These are phyloP conservation scores for Jacaranda copaia DNA, from an alignment of 257 asterid genomes.

Conservation along the genomic window DNA sequence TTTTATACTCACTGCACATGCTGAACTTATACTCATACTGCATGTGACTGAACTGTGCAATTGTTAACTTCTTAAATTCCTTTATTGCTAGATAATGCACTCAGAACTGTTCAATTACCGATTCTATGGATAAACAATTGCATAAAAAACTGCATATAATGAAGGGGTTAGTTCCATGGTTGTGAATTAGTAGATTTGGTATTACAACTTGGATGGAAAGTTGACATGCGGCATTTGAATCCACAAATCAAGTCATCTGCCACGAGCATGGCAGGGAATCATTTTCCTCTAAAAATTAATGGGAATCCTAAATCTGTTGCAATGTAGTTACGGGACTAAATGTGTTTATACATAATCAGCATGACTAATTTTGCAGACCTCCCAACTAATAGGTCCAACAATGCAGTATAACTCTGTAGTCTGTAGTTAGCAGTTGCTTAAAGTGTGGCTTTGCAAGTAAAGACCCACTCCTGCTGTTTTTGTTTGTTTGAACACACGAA, in stretches of 20 bases:
- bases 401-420: neutral
- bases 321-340: neutral
- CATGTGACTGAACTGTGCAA: neutral
- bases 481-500: neutral
- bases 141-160: neutral
- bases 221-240: neutral
- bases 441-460: neutral
- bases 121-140: neutral
- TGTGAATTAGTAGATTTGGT: neutral
- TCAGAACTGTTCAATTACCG: neutral
- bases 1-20: too few species aligned
- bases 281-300: neutral
- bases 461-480: neutral
- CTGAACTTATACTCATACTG: neutral
- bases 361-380: neutral
- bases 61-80: neutral
- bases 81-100: neutral
- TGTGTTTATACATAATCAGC: neutral
- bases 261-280: neutral
- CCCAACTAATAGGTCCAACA: neutral
- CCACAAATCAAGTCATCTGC: neutral
- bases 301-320: neutral
- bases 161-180: neutral
- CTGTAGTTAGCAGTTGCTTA: neutral
- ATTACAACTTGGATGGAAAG: neutral